Conservation (phyloP, 768 basidiomycete species). For the Mycena olivaceomarginata region DNA sequence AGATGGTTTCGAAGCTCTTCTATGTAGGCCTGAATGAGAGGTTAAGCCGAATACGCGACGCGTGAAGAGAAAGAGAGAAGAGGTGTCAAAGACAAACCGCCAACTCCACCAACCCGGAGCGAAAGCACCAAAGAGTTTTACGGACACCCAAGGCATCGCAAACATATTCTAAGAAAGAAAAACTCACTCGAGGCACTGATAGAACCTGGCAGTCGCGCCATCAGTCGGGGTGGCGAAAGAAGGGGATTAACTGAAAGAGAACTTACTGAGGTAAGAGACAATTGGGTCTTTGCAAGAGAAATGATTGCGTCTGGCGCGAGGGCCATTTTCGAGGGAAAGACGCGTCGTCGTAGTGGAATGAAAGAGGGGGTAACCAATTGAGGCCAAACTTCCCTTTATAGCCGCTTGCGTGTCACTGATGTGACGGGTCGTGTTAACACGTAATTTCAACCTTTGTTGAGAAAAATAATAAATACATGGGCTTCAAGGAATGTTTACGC, state of each 20-base stretch:
- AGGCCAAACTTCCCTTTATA: too few species aligned
- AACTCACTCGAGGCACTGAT: constrained; percentile 47
- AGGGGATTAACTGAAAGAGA: constrained; percentile 7
- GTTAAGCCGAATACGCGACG: background rate
- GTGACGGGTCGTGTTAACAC: too few species aligned
- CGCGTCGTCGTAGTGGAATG: constrained; percentile 5
- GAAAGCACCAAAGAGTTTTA: too few species aligned
- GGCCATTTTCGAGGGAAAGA: constrained; percentile 12
- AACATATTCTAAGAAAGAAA: too few species aligned
- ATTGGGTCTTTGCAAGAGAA: constrained; percentile 27
- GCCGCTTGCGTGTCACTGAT: too few species aligned
- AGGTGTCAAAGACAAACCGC: too few species aligned
- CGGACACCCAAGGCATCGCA: too few species aligned
- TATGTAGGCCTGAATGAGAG: constrained; percentile 49
- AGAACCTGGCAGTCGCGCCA: constrained; percentile 20
- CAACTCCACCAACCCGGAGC: too few species aligned
- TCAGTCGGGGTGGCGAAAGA: background rate
- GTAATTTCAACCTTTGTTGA: too few species aligned
- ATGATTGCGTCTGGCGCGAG: background rate
- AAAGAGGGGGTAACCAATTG: too few species aligned
- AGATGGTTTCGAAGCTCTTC: constrained; percentile 59
- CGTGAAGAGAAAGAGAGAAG: background rate
- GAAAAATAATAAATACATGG: too few species aligned
- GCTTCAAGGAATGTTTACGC: too few species aligned
- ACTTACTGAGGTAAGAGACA: constrained; percentile 29